Base-by-base conservation (phyloP, 768 basidiomycete genomes). In the Rubroboletus satanas region DNA sequence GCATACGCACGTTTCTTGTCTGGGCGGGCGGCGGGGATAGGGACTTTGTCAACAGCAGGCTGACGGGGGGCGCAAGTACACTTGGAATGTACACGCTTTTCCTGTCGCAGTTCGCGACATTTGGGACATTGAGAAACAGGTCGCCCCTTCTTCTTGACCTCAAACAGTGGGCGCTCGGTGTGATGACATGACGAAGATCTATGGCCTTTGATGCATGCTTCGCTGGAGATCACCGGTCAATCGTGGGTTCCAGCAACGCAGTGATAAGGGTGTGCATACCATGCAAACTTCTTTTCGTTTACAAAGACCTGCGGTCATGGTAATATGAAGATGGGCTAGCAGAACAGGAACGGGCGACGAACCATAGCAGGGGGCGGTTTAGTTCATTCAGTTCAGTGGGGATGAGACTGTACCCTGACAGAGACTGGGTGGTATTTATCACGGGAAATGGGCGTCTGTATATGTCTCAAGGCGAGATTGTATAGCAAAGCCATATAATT, bases 141-240 rank as follows among this genome's bases (percentile, higher is more conserved):
- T 7, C 94, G 80, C 2, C 94, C 94, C 68, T 96, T 94, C 77
- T 88, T 90, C 78, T 93, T 91, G 55, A 96, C 85, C 69, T 95
- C 91, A 58, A 90, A 93, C n/a, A 97, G 77, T 5, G 93, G 92
- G 18, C 94, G 79, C 62, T 93, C 90, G 31, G 84, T 84, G 67
- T 97, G 94, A 45, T 81, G 81, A 69, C 94, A 97, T 14, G 83
- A 83, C 3, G 92, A 93, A 12, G 93, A 94, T 50, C 94, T 85
- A 66, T 97, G 93, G 0, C 94, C 94, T 73, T 94, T 94, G 68
- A 95, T 94, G 71, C 94, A 97, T 12, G 91, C 87, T 75, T 88
- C 89, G 71, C 93, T 94, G 63, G 21, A 33, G 47, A 38, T 35
- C 17, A 32, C 21, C 48, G 36, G 59, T 62, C 26, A 70, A 59